Conservation (phyloP, 2,329 filamentous ascomycete genomes). For the Diaporthe citrichinensis region DNA sequence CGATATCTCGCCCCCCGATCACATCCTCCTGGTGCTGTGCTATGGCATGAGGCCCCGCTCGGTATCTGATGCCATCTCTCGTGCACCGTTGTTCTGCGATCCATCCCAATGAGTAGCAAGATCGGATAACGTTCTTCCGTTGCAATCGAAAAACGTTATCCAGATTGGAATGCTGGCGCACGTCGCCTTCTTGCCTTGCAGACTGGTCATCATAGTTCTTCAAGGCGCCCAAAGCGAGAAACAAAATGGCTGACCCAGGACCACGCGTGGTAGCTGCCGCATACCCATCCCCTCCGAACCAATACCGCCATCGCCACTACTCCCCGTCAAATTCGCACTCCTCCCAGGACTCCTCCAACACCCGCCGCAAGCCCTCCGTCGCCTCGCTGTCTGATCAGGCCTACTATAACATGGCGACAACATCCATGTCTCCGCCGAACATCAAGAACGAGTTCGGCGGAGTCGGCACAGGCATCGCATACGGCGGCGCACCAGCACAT, state of each 20-base stretch:
- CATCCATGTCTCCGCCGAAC: conserved; percentile 36
- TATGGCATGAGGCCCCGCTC: neutral
- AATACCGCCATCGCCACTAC: conserved; percentile 12
- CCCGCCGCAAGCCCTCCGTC: neutral
- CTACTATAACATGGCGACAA: conserved; percentile 31
- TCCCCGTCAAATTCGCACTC: conserved; percentile 6
- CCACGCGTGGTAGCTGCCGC: conserved; percentile 32
- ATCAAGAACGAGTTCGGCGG: conserved; percentile 39
- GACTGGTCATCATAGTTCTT: neutral
- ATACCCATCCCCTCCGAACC: conserved; percentile 14
- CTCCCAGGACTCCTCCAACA: conserved; percentile 14
- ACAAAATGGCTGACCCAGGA: conserved; percentile 39
- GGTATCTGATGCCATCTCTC: conserved; percentile 4
- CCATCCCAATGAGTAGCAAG: conserved; percentile 16
- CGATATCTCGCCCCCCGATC: conserved; percentile 1
- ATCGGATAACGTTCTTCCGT: conserved; percentile 2
- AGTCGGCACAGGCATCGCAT: conserved; percentile 38
- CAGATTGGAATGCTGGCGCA: neutral
- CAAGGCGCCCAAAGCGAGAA: neutral
- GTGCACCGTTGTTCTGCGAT: neutral
- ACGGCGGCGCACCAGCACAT: conserved; percentile 32
- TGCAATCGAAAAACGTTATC: neutral
- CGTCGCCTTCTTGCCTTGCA: neutral
- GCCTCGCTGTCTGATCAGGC: neutral
- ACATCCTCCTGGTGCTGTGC: neutral